Conservation (phyloP, 1,139 yeast genomes). For the Yamadazyma friedrichii region DNA sequence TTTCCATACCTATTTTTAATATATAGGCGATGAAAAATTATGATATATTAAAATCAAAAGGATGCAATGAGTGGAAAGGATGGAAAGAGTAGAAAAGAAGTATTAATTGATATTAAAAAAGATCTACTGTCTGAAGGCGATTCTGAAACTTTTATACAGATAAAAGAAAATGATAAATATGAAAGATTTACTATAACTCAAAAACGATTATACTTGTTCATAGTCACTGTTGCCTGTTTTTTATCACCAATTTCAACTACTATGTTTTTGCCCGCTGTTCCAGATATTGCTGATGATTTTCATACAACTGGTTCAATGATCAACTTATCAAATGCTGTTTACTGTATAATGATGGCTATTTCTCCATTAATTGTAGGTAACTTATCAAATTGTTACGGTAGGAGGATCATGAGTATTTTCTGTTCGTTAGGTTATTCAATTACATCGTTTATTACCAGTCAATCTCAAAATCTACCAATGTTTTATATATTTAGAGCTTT, state of each 20-base stretch:
- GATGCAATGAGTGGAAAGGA: no score
- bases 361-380: slow-evolving; percentile 48
- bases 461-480: slow-evolving; percentile 47
- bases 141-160: neutral
- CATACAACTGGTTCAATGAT: slow-evolving; percentile 44
- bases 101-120: no score
- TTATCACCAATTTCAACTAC: slow-evolving; percentile 40
- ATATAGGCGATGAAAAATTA: no score
- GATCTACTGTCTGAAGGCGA: neutral
- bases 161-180: neutral
- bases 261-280: slow-evolving; percentile 47
- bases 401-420: slow-evolving; percentile 34
- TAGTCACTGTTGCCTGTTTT: slow-evolving; percentile 22
- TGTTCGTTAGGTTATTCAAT: slow-evolving; percentile 19
- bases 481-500: slow-evolving; percentile 45
- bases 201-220: slow-evolving; percentile 14
- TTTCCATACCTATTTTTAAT: no score
- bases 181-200: slow-evolving; percentile 3
- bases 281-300: slow-evolving; percentile 40
- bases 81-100: no score
- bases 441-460: slow-evolving; percentile 29
- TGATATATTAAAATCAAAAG: no score
- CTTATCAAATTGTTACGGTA: slow-evolving; percentile 45
- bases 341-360: slow-evolving; percentile 46
- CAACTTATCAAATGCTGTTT: slow-evolving; percentile 46